Base-by-base conservation (phyloP, 2,329 filamentous ascomycete genomes). In the Calonectria multiphialidica region DNA sequence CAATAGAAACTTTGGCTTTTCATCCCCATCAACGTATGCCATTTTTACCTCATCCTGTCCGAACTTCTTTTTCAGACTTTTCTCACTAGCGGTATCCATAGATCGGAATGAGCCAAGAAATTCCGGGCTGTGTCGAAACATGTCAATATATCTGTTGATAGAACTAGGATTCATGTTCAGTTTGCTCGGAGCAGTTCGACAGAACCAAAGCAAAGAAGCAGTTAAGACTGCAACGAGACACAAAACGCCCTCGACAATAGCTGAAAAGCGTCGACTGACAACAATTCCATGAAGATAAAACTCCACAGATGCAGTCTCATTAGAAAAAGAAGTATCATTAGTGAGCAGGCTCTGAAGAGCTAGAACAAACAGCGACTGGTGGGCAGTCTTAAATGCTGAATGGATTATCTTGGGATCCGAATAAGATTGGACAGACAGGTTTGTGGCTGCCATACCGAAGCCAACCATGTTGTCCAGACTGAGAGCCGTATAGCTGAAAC, bases 261-360 rank as follows among this genome's bases (percentile, higher is more conserved):
- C 78, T 0, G 84, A 81, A 13, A 84, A 80, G 0, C 70, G 1
- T 2, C 84, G 73, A 57, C 81, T 85, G 2, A 84, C 83, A 0
- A 83, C 66, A 0, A 86, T 76, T 0, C 81, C 84, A 0, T 75
- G 68, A 1, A 81, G 47, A 0, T 45, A 49, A 40, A 77, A 74
- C 0, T 80, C 67, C 1, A 78, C 23, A 0, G 67, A 59, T 0
- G 73, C 81, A 0, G 74, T 78, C 0, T 6, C 18, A 15, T 80
- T 77, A 0, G 64, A 5, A 0, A 72, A 50, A 0, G 37, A 5
- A 0, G 76, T 81, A 0, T 40, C 37, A 18, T 83, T 79, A 0
- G 12, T 61, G 1, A 81, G 64, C 0, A 81, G 21, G 0, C 37
- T 13, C 6, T 55, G 72, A 0, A 82, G 47, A 0, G 83, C 80